These are phyloP conservation scores for Fusarium metavorans DNA, from an alignment of 2,329 filamentous ascomycete genomes.

Conservation along the genomic window DNA sequence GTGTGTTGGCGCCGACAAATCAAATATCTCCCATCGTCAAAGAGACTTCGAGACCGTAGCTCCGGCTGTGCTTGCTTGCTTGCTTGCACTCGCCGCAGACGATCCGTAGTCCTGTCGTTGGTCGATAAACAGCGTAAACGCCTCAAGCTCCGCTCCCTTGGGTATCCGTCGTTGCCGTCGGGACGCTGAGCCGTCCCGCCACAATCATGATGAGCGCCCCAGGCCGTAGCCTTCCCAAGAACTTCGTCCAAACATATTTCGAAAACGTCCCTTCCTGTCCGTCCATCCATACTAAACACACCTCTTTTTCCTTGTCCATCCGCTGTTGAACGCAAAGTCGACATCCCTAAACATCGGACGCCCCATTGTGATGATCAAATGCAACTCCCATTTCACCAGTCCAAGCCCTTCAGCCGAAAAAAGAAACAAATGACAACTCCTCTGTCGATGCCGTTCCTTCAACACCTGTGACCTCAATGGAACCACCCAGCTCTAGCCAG, in stretches of 20 bases:
- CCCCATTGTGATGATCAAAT: conserved; percentile 44
- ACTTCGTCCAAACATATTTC: conserved; percentile 24
- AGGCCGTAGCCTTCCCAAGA: conserved; percentile 30
- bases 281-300: conserved; percentile 16
- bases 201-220: conserved; percentile 29
- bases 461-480: conserved; percentile 36
- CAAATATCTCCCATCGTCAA: conserved; percentile 36
- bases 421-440: conserved; percentile 44
- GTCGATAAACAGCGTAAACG: conserved; percentile 37
- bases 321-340: conserved; percentile 37
- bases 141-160: conserved; percentile 40
- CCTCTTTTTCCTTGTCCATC: conserved; percentile 32
- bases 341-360: conserved; percentile 38
- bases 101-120: conserved; percentile 33
- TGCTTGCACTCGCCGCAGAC: conserved; percentile 32
- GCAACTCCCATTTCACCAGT: conserved; percentile 42
- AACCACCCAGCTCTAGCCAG: conserved; percentile 35
- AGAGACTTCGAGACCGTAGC: conserved; percentile 37
- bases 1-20: conserved; percentile 33
- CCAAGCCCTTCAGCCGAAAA: conserved; percentile 39
- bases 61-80: conserved; percentile 33
- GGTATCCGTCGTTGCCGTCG: conserved; percentile 41
- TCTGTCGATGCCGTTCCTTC: conserved; percentile 42
- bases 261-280: conserved; percentile 25
- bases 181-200: conserved; percentile 22